phyloP scores from a whole-genome alignment of 495 filamentous ascomycete species.

The Neurospora tetraspora region DNA sequence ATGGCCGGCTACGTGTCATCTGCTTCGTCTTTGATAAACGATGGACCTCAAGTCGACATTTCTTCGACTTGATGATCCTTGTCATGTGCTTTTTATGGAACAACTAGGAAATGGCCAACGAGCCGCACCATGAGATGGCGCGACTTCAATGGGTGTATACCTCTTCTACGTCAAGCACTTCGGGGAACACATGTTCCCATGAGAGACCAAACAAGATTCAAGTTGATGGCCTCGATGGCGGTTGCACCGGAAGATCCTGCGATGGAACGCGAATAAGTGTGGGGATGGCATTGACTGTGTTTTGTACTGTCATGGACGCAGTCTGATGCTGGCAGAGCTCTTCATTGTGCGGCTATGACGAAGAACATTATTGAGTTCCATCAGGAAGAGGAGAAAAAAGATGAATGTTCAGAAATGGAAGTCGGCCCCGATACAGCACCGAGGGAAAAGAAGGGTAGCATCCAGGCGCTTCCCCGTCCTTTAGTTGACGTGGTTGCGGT shows the following conservation, averaged over 20 bases:
- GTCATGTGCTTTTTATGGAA: neutral
- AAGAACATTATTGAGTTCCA: neutral
- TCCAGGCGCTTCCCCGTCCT: neutral
- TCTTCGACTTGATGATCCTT: neutral
- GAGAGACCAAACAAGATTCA: neutral
- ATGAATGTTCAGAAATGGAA: neutral
- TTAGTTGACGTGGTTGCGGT: neutral
- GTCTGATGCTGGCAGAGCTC: neutral
- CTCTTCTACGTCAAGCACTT: neutral
- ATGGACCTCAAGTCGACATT: neutral
- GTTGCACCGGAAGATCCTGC: neutral
- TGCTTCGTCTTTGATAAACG: neutral
- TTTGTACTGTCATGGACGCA: neutral
- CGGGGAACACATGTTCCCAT: neutral
- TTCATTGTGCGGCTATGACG: neutral
- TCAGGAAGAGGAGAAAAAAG: neutral
- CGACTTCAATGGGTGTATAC: neutral
- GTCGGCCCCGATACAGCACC: neutral
- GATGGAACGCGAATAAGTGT: neutral
- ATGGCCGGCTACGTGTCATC: neutral
- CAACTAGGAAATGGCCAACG: neutral
- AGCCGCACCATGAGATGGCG: neutral
- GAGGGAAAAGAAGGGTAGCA: neutral
- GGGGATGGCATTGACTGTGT: neutral
- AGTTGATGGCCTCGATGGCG: neutral